A percentile compares a stretch with the other conserved stretches of the same genome.
phyloP scores from a whole-genome alignment of 2,329 filamentous ascomycete genomes.

The Didymella exigua region DNA sequence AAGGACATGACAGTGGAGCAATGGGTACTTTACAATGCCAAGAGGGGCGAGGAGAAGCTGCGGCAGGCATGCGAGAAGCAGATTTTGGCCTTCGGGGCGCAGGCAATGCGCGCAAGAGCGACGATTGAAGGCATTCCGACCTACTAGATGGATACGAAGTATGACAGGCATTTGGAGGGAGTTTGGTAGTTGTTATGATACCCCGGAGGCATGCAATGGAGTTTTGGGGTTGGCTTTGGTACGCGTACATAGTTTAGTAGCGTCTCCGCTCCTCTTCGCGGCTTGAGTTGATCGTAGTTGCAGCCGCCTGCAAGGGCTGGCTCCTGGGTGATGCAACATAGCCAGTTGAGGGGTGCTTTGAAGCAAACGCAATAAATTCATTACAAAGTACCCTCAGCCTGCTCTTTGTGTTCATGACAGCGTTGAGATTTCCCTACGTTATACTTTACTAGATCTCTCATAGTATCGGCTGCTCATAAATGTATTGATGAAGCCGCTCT shows the following conservation, averaged over 20 bases:
- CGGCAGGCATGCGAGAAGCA: slow-evolving; percentile 81
- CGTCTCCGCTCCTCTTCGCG: slow-evolving; percentile 13
- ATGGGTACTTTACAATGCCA: slow-evolving; percentile 85
- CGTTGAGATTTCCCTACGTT: too few relatives aligned
- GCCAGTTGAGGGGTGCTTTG: slow-evolving; percentile 23
- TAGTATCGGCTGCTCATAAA: too few relatives aligned
- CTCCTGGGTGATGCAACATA: slow-evolving; percentile 25
- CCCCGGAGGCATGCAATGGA: slow-evolving; percentile 19
- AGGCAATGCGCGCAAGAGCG: slow-evolving; percentile 79
- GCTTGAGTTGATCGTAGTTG: slow-evolving; percentile 25
- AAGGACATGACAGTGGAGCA: slow-evolving; percentile 91
- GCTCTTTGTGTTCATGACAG: too few relatives aligned
- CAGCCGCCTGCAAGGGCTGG: slow-evolving; percentile 30
- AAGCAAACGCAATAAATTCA: slow-evolving; percentile 8
- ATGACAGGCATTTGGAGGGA: slow-evolving; percentile 4
- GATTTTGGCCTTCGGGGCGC: slow-evolving; percentile 80
- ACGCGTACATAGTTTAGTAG: not conserved
- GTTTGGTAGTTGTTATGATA: slow-evolving; percentile 31
- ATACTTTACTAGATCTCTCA: too few relatives aligned
- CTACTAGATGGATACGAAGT: slow-evolving; percentile 12
- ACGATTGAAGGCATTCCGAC: slow-evolving; percentile 65
- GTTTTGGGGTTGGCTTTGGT: slow-evolving; percentile 2
- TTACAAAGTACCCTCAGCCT: not conserved
- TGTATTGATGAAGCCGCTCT: too few relatives aligned
- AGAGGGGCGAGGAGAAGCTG: slow-evolving; percentile 77